These are phyloP conservation scores for Miamiensis avidus DNA, from an alignment of 169 alveolate species.

Conservation along the genomic window DNA sequence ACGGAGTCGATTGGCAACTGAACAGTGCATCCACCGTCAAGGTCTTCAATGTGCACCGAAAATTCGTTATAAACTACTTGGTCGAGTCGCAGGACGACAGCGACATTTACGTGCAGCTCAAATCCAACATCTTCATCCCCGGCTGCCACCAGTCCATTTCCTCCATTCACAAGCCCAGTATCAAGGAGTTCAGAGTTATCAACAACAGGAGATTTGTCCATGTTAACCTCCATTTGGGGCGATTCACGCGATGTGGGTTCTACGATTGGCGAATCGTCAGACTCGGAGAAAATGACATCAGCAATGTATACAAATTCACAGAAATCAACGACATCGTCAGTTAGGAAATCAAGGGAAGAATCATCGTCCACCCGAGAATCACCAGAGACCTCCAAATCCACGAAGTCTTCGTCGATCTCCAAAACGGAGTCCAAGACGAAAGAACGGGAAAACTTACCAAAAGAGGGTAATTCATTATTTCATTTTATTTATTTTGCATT, in stretches of 20 bases:
- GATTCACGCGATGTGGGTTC: conserved; percentile 88
- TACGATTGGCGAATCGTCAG: conserved; percentile 89
- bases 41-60: neutral
- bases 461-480: too few relatives aligned
- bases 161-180: conserved; percentile 9
- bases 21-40: conserved; percentile 23
- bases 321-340: conserved; percentile 21
- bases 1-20: conserved; percentile 80
- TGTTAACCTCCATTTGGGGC: conserved; percentile 75
- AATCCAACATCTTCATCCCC: conserved; percentile 14
- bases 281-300: conserved; percentile 63
- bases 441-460: conserved; percentile 65
- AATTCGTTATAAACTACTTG: conserved; percentile 12
- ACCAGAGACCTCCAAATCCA: conserved; percentile 72
- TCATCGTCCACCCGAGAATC: conserved; percentile 82
- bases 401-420: conserved; percentile 86
- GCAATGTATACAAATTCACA: conserved; percentile 39
- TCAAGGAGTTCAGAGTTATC: conserved; percentile 7
- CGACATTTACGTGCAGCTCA: conserved; percentile 7
- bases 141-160: neutral
- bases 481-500: too few relatives aligned
- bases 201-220: conserved; percentile 21
- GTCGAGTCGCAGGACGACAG: conserved; percentile 17
- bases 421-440: conserved; percentile 80
- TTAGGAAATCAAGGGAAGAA: conserved; percentile 75